Evolutionary conservation across 2,329 filamentous ascomycete genomes (phyloP), one percentile per base, ranked within the genome.

Genomic region (Cephalotrichum gorgonifer): DNA sequence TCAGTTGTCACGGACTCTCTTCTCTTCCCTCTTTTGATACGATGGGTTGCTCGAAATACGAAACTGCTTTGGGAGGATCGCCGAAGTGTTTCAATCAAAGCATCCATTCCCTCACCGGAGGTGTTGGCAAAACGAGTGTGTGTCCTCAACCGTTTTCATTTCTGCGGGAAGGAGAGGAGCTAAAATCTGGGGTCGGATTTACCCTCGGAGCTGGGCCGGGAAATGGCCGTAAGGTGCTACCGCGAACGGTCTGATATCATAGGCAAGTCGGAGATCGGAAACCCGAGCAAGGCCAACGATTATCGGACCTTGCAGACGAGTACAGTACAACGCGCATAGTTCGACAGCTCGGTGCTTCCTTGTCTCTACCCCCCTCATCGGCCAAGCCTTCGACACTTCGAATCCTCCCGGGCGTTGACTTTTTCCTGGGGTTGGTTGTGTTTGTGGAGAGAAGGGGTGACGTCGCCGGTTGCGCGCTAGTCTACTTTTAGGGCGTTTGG

Each of bases 261-360:
- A 11, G n/a, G 9, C 17, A 20, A 22, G n/a, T 47, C 45, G 45
- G 45, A 47, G 45, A 47, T 47, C 45, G 45, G 30, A 39, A 41
- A n/a, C 33, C 39, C 25, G 22, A 20, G 25, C n/a, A 22, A 41
- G 30, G 12, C 11, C 28, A 20, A 3, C 14, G 25, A 6, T 20
- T 3, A 4, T n/a, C n/a, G 20, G 22, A 31, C 26, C 30, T n/a
- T 26, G 22, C 35, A 39, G 33, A 20, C n/a, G n/a, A n/a, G n/a
- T n/a, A n/a, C n/a, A n/a, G n/a, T n/a, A n/a, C n/a, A n/a, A n/a
- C n/a, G n/a, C 30, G 11, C 4, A 11, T 31, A 31, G 12, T 31
- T 31, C 30, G 3, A 31, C 15, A 3, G 30, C 30, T 31, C 4
- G 30, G 11, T 14, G 30, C 12, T 33, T 33, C 30, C 12, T 33